phyloP scores from a whole-genome alignment of 2,329 filamentous ascomycete genomes.

The Aureobasidium uvarum region DNA sequence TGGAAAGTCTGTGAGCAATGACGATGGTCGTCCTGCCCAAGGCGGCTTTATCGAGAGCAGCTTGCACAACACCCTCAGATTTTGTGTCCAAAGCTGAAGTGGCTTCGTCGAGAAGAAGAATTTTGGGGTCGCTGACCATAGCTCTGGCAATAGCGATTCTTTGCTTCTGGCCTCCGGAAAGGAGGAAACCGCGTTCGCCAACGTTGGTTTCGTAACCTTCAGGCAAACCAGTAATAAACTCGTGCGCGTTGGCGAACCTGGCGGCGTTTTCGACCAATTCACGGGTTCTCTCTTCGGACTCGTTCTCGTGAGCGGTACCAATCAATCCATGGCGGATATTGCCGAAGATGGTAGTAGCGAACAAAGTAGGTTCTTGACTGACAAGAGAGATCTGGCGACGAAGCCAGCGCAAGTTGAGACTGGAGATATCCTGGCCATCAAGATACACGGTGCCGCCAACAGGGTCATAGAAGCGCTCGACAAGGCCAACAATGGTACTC shows the following conservation, averaged over 20 bases:
- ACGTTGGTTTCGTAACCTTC: conserved; percentile 92
- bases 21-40: conserved; percentile 90
- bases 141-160: conserved; percentile 92
- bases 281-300: conserved; percentile 63
- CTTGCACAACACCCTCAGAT: conserved; percentile 91
- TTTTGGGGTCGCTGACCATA: conserved; percentile 85
- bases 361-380: conserved; percentile 88
- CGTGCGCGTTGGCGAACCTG: conserved; percentile 88
- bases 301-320: conserved; percentile 72
- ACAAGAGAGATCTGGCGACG: conserved; percentile 90
- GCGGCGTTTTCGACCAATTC: conserved; percentile 77
- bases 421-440: conserved; percentile 78
- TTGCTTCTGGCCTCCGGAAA: conserved; percentile 95
- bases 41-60: conserved; percentile 81
- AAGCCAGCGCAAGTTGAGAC: conserved; percentile 83
- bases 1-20: conserved; percentile 90
- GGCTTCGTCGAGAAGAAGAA: conserved; percentile 90
- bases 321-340: conserved; percentile 92
- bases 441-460: conserved; percentile 75
- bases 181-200: conserved; percentile 87
- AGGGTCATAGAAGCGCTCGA: conserved; percentile 92
- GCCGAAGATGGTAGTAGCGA: conserved; percentile 81
- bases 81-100: conserved; percentile 93
- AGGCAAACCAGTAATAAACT: conserved; percentile 78
- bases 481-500: conserved; percentile 86